Evolutionary conservation across 2,329 filamentous ascomycete genomes (phyloP).

Genomic region (Fusarium pseudoanthophilum): DNA sequence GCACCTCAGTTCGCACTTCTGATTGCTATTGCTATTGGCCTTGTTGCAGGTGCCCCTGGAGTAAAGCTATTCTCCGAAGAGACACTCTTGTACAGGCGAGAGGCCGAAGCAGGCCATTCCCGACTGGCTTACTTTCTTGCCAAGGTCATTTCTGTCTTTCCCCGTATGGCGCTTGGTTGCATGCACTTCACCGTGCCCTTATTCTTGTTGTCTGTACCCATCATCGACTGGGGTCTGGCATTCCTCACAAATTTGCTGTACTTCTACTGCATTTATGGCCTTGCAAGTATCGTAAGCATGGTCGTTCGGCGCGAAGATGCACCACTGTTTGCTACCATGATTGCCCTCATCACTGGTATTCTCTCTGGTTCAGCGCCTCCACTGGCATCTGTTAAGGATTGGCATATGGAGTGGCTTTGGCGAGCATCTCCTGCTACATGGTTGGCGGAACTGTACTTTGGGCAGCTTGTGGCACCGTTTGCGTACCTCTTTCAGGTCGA

Average conservation of each 20-base stretch:
- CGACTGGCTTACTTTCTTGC: constrained; percentile 66
- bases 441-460: constrained; percentile 67
- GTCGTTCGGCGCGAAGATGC: constrained; percentile 65
- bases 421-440: constrained; percentile 63
- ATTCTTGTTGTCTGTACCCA: constrained; percentile 59
- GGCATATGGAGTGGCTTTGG: constrained; percentile 68
- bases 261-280: constrained; percentile 68
- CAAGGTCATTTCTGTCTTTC: constrained; percentile 63
- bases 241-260: constrained; percentile 64
- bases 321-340: constrained; percentile 65
- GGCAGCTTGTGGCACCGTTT: constrained; percentile 60
- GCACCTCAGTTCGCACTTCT: constrained; percentile 65
- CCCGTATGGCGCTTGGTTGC: constrained; percentile 61
- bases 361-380: constrained; percentile 64
- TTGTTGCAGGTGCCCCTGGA: constrained; percentile 62
- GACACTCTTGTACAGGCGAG: constrained; percentile 59
- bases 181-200: constrained; percentile 66
- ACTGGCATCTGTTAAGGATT: constrained; percentile 58
- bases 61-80: constrained; percentile 64
- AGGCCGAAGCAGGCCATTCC: constrained; percentile 67
- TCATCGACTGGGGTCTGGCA: constrained; percentile 60
- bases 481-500: constrained; percentile 63
- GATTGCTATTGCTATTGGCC: constrained; percentile 64
- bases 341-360: constrained; percentile 63
- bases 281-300: constrained; percentile 64